Evolutionary conservation across 192 early-diverging fungal species (phyloP).

Genomic region (Piromyces sp.): DNA sequence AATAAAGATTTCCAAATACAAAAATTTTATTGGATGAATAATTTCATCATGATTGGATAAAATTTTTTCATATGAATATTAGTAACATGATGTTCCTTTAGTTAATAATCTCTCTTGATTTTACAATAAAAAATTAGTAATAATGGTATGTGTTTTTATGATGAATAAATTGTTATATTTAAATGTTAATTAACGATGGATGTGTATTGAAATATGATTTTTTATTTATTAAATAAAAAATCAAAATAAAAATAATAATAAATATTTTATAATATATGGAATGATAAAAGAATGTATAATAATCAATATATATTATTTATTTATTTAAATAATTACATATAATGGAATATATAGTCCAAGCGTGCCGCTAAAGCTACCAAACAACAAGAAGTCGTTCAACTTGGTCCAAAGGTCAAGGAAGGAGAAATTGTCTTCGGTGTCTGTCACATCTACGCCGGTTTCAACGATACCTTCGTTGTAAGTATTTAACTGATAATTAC

Average conservation of each 20-base stretch:
- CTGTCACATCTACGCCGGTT: conserved; percentile 97
- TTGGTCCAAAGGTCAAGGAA: conserved; percentile 93
- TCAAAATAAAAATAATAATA: too few relatives aligned
- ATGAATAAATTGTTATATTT: too few relatives aligned
- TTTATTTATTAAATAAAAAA: too few relatives aligned
- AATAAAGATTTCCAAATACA: too few relatives aligned
- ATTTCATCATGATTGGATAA: not conserved
- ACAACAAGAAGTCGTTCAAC: conserved; percentile 75
- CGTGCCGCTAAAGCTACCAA: conserved; percentile 21
- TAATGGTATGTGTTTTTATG: not conserved
- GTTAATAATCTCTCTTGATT: not conserved
- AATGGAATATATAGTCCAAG: too few relatives aligned
- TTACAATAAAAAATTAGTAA: not conserved
- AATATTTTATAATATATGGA: too few relatives aligned
- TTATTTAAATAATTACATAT: too few relatives aligned
- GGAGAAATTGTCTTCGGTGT: conserved; percentile 99
- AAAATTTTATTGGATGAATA: not conserved
- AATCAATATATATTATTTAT: too few relatives aligned
- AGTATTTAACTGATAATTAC: too few relatives aligned
- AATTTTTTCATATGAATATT: not conserved
- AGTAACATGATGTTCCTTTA: not conserved
- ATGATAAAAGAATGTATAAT: too few relatives aligned
- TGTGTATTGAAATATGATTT: too few relatives aligned
- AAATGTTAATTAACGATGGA: too few relatives aligned
- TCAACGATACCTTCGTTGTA: conserved; percentile 98